Base-by-base conservation (phyloP, 139 green algal species). In the Coccomyxa sp. region DNA sequence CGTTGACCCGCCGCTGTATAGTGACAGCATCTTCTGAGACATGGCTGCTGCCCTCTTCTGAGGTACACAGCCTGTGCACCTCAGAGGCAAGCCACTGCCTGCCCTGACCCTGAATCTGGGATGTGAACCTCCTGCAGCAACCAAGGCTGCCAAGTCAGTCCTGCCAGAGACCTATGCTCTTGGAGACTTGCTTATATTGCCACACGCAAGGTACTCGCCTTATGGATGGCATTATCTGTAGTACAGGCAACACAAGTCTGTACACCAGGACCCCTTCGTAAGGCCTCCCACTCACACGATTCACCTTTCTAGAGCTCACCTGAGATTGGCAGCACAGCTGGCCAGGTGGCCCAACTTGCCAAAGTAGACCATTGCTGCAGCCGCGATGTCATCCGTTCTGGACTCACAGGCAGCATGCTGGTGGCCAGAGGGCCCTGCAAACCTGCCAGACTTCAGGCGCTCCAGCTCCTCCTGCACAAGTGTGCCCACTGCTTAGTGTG, bases 251-350 rank as follows among this genome's bases (percentile, higher is more conserved):
- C 14, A 14, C 14, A 10, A 58, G 50, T 64, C 50, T 64, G 22
- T 18, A 22, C 18, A 18, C 50, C 27, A 6, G 50, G 5, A 22
- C 50, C 50, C 50, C 22, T 64, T 10, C 50, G 27, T 12, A 64
- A 22, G 3, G 5, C 3, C 1, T 6, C 27, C 4, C 50, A 64
- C 22, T 18, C 85, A 84, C 24, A 33, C 16, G 22, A 34, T 18
- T 71, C 58, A 71, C 8, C 14, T 36, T 33, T 71, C 14, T 8
- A 12, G 31, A 71, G 14, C 22, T 71, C 64, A 72, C 64, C 64
- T 72, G 64, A 90, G 75, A 64, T 90, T 84, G 22, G 81, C 82
- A 16, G 86, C 79, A 39, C 86, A 90, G 78, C 84, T 89, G 41
- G 82, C 69, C 29, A 90, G 36, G 68, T 82, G 76, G 37, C 86